Evolutionary conservation across 306 rosid species (phyloP), one percentile per base, ranked within the genome.

Genomic region (Castanea sativa): DNA sequence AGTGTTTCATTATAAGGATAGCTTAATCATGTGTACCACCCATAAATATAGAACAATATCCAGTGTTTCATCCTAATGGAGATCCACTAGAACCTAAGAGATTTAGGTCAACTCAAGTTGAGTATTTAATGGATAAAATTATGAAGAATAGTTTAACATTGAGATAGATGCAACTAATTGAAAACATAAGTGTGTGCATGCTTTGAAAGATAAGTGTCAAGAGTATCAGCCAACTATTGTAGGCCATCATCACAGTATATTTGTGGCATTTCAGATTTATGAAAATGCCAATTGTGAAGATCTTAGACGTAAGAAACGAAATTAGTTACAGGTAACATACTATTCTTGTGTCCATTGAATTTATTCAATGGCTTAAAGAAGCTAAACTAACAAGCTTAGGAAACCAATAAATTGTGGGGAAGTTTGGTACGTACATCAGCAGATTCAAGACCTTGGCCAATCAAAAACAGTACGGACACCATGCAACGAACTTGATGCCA

Each of bases 401-500:
- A 86, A 74, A 55, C 78, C 57, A 82, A 78, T 55, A 29, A 63
- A 55, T 64, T 33, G 60, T 60, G 71, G 82, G 65, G 73, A 77
- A 55, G 51, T 53, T 72, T 58, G 68, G 58, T 76, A 83, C 98
- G 20, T 78, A 94, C 99, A 85, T 92, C 86, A 74, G 97, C 95
- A 85, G 90, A 88, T 88, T 94, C 99, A 77, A 88, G 87, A 77
- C 90, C 97, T 88, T 83, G 91, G 79, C 99, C 99, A 60, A 92
- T 83, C 95, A 92, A 88, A 84, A 92, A 93, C 55, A 94, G 82
- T 74, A 89, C 86, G 59, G 95, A 92, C 55, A 92, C 97, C 91
- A 94, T 92, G 91, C 97, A 92, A 73, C 99, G 94, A 69, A 94
- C 93, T 81, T 94, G 99, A 83, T 94, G 99, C 99, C 99, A 94